These are phyloP conservation scores for Nepenthes mirabilis DNA, from an alignment of 148 eudicot species.

Conservation along the genomic window DNA sequence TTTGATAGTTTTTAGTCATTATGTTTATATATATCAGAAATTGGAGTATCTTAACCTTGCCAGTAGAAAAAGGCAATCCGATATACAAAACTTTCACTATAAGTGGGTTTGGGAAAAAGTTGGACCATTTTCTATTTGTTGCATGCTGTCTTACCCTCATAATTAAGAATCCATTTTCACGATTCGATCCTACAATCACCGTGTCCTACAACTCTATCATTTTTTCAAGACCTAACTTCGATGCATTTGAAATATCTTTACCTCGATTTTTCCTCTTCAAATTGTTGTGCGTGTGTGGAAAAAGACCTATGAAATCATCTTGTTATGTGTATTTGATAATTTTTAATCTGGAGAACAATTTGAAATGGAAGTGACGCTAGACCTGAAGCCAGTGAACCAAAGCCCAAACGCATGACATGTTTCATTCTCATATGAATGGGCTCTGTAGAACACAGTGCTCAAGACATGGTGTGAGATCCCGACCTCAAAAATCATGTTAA, in stretches of 20 bases:
- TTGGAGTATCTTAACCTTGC: too few relatives aligned
- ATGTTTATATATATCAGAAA: background rate
- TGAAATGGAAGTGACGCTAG: background rate
- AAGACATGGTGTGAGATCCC: conserved; percentile 17
- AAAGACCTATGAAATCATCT: background rate
- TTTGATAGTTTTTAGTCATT: background rate
- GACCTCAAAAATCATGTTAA: too few relatives aligned
- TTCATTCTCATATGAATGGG: conserved; percentile 16
- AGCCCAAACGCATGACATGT: conserved; percentile 15
- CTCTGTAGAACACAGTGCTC: conserved; percentile 13
- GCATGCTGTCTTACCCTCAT: too few relatives aligned
- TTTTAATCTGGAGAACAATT: background rate
- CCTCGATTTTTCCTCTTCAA: background rate
- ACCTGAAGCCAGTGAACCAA: background rate
- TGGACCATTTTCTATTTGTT: too few relatives aligned
- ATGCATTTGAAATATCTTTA: too few relatives aligned
- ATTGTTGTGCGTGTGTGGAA: background rate
- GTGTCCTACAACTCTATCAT: too few relatives aligned
- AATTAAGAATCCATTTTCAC: too few relatives aligned
- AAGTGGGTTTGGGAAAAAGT: too few relatives aligned
- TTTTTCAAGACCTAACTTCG: too few relatives aligned
- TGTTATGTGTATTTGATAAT: background rate
- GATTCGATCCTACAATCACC: too few relatives aligned
- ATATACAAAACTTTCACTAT: too few relatives aligned
- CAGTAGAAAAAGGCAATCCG: too few relatives aligned